Conservation (phyloP, 2,329 filamentous ascomycete genomes). For the Biscogniauxia mediterranea region DNA sequence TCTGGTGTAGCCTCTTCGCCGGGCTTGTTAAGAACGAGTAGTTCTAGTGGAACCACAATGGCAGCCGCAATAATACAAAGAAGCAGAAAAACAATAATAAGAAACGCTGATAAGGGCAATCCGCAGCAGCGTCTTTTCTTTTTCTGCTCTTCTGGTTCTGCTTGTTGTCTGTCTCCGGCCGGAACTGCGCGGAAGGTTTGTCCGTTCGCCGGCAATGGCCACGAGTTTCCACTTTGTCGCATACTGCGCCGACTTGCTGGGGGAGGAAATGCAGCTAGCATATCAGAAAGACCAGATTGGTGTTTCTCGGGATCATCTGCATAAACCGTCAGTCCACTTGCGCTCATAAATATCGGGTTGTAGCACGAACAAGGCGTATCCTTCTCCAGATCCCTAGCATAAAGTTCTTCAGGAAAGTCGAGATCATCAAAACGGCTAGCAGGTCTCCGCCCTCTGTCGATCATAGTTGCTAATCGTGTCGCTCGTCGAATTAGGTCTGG, state of each 20-base stretch:
- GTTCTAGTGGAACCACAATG: conserved; percentile 71
- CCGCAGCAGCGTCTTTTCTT: conserved; percentile 72
- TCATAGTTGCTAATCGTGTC: conserved; percentile 79
- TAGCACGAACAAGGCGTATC: conserved; percentile 38
- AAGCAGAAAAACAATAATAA: conserved; percentile 62
- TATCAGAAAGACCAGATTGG: conserved; percentile 58
- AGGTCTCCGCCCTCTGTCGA: conserved; percentile 74
- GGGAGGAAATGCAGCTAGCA: conserved; percentile 64
- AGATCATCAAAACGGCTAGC: conserved; percentile 58
- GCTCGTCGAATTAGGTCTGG: conserved; percentile 88
- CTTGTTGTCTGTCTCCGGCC: conserved; percentile 5
- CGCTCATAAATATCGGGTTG: background rate
- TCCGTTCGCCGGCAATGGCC: conserved; percentile 44
- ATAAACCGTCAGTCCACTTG: conserved; percentile 18
- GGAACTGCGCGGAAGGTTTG: conserved; percentile 25
- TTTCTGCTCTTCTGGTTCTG: conserved; percentile 14
- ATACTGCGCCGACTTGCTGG: conserved; percentile 47
- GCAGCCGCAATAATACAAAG: conserved; percentile 76
- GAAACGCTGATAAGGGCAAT: conserved; percentile 75
- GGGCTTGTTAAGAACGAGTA: conserved; percentile 58
- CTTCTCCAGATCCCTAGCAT: conserved; percentile 38
- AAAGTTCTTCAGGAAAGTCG: conserved; percentile 48
- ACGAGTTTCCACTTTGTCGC: conserved; percentile 47
- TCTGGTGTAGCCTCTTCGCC: conserved; percentile 32
- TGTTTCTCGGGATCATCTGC: conserved; percentile 41